These are phyloP conservation scores for Oryza meyeriana DNA, from an alignment of 176 grass and related monocot genomes.

Conservation along the genomic window DNA sequence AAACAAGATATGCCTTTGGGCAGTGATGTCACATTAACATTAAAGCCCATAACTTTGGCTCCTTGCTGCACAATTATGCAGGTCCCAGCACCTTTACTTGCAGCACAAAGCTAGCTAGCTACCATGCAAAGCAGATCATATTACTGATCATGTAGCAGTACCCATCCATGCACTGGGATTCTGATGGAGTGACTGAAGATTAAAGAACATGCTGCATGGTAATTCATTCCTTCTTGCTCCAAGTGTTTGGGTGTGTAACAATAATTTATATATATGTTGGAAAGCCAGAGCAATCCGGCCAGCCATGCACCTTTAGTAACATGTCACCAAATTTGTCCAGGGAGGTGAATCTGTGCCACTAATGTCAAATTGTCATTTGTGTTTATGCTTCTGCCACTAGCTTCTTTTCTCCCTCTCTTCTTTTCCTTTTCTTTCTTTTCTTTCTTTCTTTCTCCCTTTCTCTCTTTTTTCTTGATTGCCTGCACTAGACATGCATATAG, in stretches of 20 bases:
- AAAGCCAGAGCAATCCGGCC: neutral
- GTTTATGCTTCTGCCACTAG: conserved; percentile 35
- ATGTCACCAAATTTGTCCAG: neutral
- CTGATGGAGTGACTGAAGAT: neutral
- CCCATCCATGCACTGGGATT: neutral
- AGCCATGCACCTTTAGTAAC: conserved; percentile 21
- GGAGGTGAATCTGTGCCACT: conserved; percentile 39
- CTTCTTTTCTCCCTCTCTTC: neutral
- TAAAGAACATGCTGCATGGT: conserved; percentile 1
- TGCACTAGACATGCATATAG: conserved; percentile 1
- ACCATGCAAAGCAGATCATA: conserved; percentile 39
- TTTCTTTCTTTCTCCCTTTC: neutral
- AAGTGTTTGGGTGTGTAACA: conserved; percentile 20
- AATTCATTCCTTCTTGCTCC: conserved; percentile 24
- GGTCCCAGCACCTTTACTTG: conserved; percentile 37
- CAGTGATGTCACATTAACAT: conserved; percentile 59
- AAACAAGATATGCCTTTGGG: conserved; percentile 55
- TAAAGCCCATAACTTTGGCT: conserved; percentile 53
- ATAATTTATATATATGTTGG: neutral
- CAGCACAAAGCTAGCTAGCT: conserved; percentile 33
- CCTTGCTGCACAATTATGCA: conserved; percentile 29
- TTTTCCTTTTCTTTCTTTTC: neutral
- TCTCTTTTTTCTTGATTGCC: conserved; percentile 25
- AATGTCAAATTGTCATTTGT: conserved; percentile 34
- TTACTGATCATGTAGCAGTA: conserved; percentile 26